Percentiles rank a stretch among this genome's conserved stretches.
These are phyloP conservation scores for Erodium texanum DNA, from an alignment of 441 rosid species.

Conservation along the genomic window DNA sequence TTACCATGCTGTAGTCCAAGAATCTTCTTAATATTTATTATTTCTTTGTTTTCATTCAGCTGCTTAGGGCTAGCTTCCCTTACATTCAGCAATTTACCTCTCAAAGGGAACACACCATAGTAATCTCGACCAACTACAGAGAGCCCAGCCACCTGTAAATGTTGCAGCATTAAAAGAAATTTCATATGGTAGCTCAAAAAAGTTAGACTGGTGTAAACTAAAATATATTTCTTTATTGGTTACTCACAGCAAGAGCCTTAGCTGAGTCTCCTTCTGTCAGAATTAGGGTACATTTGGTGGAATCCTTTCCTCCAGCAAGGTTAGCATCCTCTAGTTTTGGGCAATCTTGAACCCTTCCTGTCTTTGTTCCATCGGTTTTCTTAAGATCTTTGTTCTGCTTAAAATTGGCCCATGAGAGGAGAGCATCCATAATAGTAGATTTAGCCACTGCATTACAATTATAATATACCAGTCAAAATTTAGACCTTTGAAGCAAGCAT, in stretches of 20 bases:
- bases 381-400: constrained; percentile 80
- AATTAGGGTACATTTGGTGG: constrained; percentile 71
- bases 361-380: constrained; percentile 83
- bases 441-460: constrained; percentile 47
- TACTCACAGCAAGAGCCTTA: constrained; percentile 82
- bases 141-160: constrained; percentile 64
- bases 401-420: constrained; percentile 83
- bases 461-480: neutral
- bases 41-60: constrained; percentile 75
- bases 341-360: constrained; percentile 43
- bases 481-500: neutral
- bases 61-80: constrained; percentile 86
- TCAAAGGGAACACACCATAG: constrained; percentile 85
- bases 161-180: neutral
- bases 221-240: neutral
- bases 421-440: constrained; percentile 71
- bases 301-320: constrained; percentile 77
- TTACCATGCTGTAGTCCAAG: constrained; percentile 84
- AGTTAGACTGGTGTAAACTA: neutral
- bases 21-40: constrained; percentile 73
- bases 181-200: neutral
- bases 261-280: constrained; percentile 99
- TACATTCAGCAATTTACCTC: constrained; percentile 88
- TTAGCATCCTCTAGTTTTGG: constrained; percentile 88
- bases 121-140: constrained; percentile 56